phyloP scores from a whole-genome alignment of 768 basidiomycete species.

The Mycena capillaripes region DNA sequence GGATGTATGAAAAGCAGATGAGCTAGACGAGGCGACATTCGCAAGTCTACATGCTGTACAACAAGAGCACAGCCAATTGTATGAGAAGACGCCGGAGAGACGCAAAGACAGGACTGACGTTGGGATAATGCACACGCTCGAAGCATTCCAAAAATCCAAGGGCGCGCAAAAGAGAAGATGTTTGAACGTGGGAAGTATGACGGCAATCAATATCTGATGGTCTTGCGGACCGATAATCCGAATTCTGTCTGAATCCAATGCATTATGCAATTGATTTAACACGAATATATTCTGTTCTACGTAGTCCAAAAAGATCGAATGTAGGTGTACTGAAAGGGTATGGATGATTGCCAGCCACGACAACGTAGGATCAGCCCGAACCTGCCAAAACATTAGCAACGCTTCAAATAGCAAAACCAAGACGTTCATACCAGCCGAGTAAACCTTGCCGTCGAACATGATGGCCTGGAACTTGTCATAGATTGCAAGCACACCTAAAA shows the following conservation, averaged over 20 bases:
- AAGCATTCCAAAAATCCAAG: conserved; percentile 14
- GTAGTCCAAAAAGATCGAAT: not conserved
- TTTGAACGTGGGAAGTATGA: conserved; percentile 1
- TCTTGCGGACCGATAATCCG: not conserved
- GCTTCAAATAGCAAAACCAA: too few relatives aligned
- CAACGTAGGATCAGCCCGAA: not conserved
- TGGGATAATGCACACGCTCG: conserved; percentile 16
- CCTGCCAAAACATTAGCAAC: not conserved
- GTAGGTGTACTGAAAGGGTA: not conserved
- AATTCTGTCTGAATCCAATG: not conserved
- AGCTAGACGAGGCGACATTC: conserved; percentile 39
- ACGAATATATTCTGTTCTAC: too few relatives aligned
- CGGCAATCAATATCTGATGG: conserved; percentile 10
- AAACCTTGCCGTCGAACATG: conserved; percentile 86
- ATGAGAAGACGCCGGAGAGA: not conserved
- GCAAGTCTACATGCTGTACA: conserved; percentile 30
- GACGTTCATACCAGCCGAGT: conserved; percentile 64
- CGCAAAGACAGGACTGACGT: conserved; percentile 14
- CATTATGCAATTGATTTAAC: not conserved
- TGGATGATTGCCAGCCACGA: not conserved
- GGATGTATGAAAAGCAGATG: conserved; percentile 64
- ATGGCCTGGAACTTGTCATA: conserved; percentile 89
- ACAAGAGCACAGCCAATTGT: not conserved
- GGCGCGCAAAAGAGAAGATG: not conserved
- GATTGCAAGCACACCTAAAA: conserved; percentile 85